phyloP scores from a whole-genome alignment of 2,329 filamentous ascomycete genomes.

The Colletotrichum nymphaeae region DNA sequence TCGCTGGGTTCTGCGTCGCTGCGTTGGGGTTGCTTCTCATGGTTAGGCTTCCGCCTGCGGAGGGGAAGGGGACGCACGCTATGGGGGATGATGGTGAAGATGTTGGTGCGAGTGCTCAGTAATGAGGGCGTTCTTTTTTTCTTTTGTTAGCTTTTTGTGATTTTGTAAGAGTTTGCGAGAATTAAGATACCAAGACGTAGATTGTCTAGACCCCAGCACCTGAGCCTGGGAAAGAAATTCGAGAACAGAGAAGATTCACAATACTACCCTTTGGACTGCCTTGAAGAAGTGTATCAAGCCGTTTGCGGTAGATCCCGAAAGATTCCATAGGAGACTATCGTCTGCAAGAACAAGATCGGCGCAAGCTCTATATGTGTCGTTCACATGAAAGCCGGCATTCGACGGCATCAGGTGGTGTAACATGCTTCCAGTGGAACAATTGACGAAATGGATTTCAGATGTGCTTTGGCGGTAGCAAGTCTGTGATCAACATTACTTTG shows the following conservation, averaged over 20 bases:
- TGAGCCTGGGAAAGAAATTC: background rate
- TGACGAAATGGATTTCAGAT: background rate
- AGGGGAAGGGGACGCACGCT: constrained; percentile 1
- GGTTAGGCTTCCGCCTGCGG: constrained; percentile 20
- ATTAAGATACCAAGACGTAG: background rate
- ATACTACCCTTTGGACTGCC: background rate
- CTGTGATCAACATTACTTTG: background rate
- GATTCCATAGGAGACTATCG: too few relatives aligned
- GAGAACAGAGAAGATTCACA: background rate
- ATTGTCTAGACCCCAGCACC: background rate
- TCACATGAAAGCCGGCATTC: background rate
- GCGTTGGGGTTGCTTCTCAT: constrained; percentile 12
- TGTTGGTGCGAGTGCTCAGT: background rate
- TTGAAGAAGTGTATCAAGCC: background rate
- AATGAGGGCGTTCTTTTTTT: background rate
- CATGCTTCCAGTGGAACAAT: too few relatives aligned
- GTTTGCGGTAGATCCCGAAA: background rate
- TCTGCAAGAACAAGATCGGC: background rate
- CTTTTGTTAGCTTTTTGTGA: background rate
- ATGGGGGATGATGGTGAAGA: background rate
- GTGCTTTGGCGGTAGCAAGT: background rate
- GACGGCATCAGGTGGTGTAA: background rate
- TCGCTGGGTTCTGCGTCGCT: constrained; percentile 36
- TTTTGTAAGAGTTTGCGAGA: background rate
- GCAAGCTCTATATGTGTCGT: background rate